Evolutionary conservation across 2,329 filamentous ascomycete genomes (phyloP).

Genomic region (Talaromyces sp.): DNA sequence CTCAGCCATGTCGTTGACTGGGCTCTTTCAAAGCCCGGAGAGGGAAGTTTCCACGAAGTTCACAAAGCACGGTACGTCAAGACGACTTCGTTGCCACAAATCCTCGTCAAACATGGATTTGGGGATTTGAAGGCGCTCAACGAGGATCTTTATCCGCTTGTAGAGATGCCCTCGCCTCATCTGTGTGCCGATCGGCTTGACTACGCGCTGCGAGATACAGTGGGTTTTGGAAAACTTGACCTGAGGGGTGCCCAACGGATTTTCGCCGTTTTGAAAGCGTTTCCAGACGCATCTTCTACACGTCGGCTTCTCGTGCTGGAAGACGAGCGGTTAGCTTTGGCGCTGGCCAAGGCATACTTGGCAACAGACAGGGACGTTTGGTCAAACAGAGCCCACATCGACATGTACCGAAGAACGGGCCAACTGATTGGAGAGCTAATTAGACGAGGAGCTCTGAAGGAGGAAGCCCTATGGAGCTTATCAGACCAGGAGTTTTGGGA

Average conservation of each 20-base stretch:
- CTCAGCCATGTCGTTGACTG: constrained; percentile 40
- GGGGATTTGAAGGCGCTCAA: constrained; percentile 27
- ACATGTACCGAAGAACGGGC: constrained; percentile 32
- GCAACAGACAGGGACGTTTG: constrained; percentile 33
- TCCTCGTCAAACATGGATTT: constrained; percentile 31
- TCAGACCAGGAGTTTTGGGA: constrained; percentile 36
- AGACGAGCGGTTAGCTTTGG: constrained; percentile 26
- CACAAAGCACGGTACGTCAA: constrained; percentile 36
- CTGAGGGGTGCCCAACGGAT: constrained; percentile 26
- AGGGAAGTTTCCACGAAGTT: constrained; percentile 38
- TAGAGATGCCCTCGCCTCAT: constrained; percentile 35
- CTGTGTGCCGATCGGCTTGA: constrained; percentile 40
- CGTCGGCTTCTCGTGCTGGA: constrained; percentile 30
- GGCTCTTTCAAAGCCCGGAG: constrained; percentile 33
- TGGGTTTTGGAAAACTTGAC: constrained; percentile 29
- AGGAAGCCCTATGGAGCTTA: constrained; percentile 30
- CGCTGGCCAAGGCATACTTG: constrained; percentile 31
- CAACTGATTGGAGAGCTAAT: constrained; percentile 29
- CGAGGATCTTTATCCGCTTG: constrained; percentile 36
- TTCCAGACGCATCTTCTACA: constrained; percentile 23
- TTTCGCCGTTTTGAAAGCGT: constrained; percentile 25
- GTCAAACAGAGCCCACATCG: constrained; percentile 34
- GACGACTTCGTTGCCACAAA: constrained; percentile 30
- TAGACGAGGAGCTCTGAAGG: constrained; percentile 20
- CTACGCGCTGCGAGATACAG: constrained; percentile 35